Conservation (phyloP, 805 yeast species). For the Zygotorulaspora chibaensis region DNA sequence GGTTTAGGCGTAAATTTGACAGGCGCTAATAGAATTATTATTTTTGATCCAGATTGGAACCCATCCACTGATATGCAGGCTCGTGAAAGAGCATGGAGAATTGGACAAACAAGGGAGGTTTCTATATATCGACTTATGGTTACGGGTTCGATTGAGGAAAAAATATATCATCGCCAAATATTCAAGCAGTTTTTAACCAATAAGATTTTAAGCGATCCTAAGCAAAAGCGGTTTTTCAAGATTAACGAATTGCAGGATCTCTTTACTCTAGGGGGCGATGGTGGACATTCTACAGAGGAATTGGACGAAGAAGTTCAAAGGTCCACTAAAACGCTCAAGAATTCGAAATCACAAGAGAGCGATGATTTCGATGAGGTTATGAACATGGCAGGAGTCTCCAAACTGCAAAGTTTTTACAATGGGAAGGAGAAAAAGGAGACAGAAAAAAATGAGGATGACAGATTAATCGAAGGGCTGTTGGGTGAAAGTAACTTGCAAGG, state of each 20-base stretch:
- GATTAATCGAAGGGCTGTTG: constrained; percentile 72
- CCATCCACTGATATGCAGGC: constrained; percentile 98
- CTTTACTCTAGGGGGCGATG: constrained; percentile 72
- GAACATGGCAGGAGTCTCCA: constrained; percentile 65
- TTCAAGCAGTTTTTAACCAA: constrained; percentile 92
- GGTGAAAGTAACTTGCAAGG: constrained; percentile 65
- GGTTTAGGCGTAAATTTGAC: constrained; percentile 92
- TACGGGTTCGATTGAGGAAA: constrained; percentile 94
- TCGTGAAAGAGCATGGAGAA: constrained; percentile 93
- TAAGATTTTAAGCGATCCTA: constrained; percentile 91
- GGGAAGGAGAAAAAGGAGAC: constrained; percentile 42
- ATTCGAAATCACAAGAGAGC: constrained; percentile 38
- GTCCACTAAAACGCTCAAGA: constrained; percentile 42
- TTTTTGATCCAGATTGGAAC: constrained; percentile 97
- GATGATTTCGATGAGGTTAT: constrained; percentile 70
- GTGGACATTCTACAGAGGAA: constrained; percentile 38
- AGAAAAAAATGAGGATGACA: constrained; percentile 47
- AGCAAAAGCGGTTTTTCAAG: constrained; percentile 88
- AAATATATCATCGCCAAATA: constrained; percentile 93
- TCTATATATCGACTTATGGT: constrained; percentile 87
- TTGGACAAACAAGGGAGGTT: constrained; percentile 91
- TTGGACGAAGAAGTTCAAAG: constrained; percentile 55
- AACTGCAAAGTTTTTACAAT: constrained; percentile 59
- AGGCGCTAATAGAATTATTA: constrained; percentile 91
- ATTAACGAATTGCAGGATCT: constrained; percentile 87